phyloP scores from a whole-genome alignment of 1,284 basidiomycete species.

The Microbotryum intermedium region DNA sequence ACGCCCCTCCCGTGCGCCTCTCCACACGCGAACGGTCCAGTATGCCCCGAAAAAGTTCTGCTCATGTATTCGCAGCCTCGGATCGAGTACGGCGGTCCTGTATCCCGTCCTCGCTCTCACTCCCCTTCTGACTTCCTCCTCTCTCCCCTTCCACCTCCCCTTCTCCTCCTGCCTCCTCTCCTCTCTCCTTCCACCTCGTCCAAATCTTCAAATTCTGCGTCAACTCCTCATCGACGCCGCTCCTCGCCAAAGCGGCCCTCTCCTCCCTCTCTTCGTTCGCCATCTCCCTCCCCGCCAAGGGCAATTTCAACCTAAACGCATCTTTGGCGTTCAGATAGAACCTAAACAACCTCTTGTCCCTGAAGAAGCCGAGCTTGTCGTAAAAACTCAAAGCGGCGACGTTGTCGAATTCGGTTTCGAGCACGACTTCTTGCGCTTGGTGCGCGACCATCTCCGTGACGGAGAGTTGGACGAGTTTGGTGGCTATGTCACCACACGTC shows the following conservation, averaged over 20 bases:
- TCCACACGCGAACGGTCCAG: too few species aligned
- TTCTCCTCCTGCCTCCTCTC: neutral
- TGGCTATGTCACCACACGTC: constrained; percentile 49
- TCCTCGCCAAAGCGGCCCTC: neutral
- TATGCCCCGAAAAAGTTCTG: too few species aligned
- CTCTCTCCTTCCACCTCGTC: neutral
- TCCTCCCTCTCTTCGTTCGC: neutral
- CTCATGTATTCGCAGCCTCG: too few species aligned
- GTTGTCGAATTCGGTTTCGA: constrained; percentile 98
- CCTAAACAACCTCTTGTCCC: constrained; percentile 85
- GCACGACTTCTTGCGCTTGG: constrained; percentile 48
- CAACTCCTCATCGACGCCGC: neutral
- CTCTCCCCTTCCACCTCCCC: too few species aligned
- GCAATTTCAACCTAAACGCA: constrained; percentile 23
- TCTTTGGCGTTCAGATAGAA: constrained; percentile 79
- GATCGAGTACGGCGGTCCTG: too few species aligned
- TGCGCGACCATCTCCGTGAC: constrained; percentile 42
- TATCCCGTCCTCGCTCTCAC: too few species aligned
- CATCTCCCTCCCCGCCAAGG: neutral
- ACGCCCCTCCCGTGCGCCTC: too few species aligned
- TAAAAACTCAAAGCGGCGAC: constrained; percentile 75
- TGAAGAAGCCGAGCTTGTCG: constrained; percentile 83
- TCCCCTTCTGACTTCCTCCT: too few species aligned
- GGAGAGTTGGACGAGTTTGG: constrained; percentile 64
- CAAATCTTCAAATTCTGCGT: neutral